A percentile compares a stretch with the other conserved stretches of the same genome.
These are phyloP conservation scores for Lathyrus sativus DNA, from an alignment of 306 rosid species.

Conservation along the genomic window DNA sequence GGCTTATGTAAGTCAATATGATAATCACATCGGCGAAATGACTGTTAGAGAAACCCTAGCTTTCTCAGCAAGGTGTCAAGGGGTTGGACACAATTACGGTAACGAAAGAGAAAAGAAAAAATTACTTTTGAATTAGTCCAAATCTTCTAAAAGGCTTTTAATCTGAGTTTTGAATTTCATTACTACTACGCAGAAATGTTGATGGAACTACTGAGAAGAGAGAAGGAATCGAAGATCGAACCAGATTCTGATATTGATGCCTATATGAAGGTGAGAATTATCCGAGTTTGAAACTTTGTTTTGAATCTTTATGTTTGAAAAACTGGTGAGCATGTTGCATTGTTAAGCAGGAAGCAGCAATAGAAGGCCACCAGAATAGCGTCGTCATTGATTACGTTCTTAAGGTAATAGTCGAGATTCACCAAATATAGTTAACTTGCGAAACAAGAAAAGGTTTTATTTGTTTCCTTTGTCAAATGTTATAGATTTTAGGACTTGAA, in stretches of 20 bases:
- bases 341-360: conserved; percentile 68
- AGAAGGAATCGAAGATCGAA: conserved; percentile 22
- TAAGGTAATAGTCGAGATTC: conserved; percentile 55
- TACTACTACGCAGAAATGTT: conserved; percentile 10
- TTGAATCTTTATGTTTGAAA: conserved; percentile 7
- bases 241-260: conserved; percentile 39
- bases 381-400: conserved; percentile 72
- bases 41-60: conserved; percentile 86
- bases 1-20: conserved; percentile 82
- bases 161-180: background rate
- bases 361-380: conserved; percentile 65
- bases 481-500: conserved; percentile 75
- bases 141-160: background rate
- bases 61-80: conserved; percentile 93
- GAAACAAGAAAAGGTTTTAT: background rate
- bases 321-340: background rate
- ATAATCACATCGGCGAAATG: conserved; percentile 81
- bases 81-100: conserved; percentile 74
- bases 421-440: background rate
- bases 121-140: background rate
- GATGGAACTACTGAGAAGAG: conserved; percentile 33
- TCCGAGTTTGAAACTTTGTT: background rate
- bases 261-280: conserved; percentile 35
- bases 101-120: background rate
- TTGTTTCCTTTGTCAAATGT: background rate